Percentiles rank a stretch among this genome's conserved stretches.
These are phyloP conservation scores for Metschnikowia hibisci DNA, from an alignment of 805 yeast genomes.

Conservation along the genomic window DNA sequence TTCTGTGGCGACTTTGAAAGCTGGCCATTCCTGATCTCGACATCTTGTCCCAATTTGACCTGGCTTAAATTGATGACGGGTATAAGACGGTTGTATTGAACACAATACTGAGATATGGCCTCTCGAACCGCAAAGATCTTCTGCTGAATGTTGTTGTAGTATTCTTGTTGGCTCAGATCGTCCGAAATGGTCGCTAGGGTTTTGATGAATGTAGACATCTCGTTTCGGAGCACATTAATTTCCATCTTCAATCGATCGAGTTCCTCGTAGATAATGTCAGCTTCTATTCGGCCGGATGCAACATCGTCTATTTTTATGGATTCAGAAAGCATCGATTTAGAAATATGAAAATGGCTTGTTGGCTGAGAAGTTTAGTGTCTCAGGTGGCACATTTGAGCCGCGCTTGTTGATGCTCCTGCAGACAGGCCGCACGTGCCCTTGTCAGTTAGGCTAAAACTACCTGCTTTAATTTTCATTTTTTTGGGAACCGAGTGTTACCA, in stretches of 20 bases:
- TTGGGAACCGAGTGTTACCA: no score
- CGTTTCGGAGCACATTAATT: slow-evolving; percentile 38
- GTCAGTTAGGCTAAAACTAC: background rate
- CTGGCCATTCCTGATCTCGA: slow-evolving; percentile 31
- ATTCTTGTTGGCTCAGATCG: slow-evolving; percentile 33
- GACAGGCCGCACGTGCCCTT: background rate
- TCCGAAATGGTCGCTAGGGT: slow-evolving; percentile 34
- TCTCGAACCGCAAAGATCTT: slow-evolving; percentile 35
- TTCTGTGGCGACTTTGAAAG: background rate
- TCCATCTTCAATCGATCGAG: slow-evolving; percentile 41
- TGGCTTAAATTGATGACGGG: slow-evolving; percentile 52
- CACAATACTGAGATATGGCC: slow-evolving; percentile 41
- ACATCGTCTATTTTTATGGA: slow-evolving; percentile 38
- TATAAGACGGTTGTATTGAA: slow-evolving; percentile 41
- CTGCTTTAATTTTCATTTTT: no score
- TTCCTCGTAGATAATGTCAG: slow-evolving; percentile 41
- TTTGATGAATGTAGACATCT: slow-evolving; percentile 35
- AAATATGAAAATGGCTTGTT: background rate
- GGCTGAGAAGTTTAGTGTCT: background rate
- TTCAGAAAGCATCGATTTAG: slow-evolving; percentile 8
- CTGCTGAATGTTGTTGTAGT: slow-evolving; percentile 33
- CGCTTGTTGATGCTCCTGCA: slow-evolving; percentile 4
- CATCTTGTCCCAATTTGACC: slow-evolving; percentile 47
- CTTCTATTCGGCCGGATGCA: slow-evolving; percentile 39
- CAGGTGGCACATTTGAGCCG: background rate